Evolutionary conservation across 352 stramenopile species (phyloP), one percentile per base, ranked within the genome.

Genomic region (Phytophthora foliorum): DNA sequence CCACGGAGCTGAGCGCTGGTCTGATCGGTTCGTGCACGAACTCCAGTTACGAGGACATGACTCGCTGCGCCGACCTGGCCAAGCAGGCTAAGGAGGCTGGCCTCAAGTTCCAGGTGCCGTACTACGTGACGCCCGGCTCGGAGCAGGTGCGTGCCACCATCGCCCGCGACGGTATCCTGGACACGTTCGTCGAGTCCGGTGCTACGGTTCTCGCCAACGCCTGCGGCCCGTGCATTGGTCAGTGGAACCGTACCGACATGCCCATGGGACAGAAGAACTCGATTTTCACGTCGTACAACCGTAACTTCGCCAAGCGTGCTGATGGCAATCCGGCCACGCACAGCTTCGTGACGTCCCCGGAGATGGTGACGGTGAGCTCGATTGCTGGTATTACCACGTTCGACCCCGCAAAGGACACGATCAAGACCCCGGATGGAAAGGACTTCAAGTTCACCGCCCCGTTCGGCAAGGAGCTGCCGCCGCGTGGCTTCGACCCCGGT

Each of bases 241-340:
- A 98, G 89, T 98, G 93, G 93, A 97, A 98, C 82, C 90, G 93
- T 69, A 87, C 74, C 6, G 91, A 98, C 67, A 80, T 96, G 67
- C 75, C 90, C 39, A 84, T 86, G 80, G 92, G 91, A 69, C 80
- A 86, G 71, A 95, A 95, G 76, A 98, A 98, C 87, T 97, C 91
- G 57, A 98, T 98, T 75, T 91, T 98, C 70, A 98, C 92, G 52
- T 98, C 93, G 57, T 98, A 98, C 84, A 98, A 98, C 90, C 82
- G 93, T 75, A 98, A 98, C 87, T 98, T 98, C 49, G 91, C 91
- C 63, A 98, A 98, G 89, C 90, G 93, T 81, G 96, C 97, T 82
- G 93, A 98, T 66, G 93, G 92, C 44, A 98, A 98, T 87, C 92
- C 92, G 44, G 84, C 87, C 72, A 98, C 93, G 29, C 92, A 98